These are phyloP conservation scores for Parascedosporium putredinis DNA, from an alignment of 2,329 filamentous ascomycete genomes.

Conservation along the genomic window DNA sequence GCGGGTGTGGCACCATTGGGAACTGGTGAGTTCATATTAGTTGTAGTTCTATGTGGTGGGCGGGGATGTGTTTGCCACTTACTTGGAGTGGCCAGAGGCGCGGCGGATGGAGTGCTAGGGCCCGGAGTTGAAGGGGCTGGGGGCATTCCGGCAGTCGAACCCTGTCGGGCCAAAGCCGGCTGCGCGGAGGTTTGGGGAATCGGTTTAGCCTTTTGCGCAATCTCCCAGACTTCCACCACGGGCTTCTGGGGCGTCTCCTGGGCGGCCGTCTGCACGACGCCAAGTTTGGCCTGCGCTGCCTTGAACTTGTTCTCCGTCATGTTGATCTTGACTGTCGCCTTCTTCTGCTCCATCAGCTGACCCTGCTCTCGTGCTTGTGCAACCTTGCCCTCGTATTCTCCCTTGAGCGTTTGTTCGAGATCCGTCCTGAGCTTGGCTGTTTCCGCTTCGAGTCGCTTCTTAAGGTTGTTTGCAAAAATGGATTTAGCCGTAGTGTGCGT, in stretches of 20 bases:
- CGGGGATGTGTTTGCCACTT: not conserved
- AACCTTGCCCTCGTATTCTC: slow-evolving; percentile 43
- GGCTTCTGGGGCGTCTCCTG: slow-evolving; percentile 76
- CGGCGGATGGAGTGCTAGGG: not conserved
- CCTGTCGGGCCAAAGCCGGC: slow-evolving; percentile 6
- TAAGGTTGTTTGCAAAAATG: slow-evolving; percentile 53
- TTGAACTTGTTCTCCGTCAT: slow-evolving; percentile 64
- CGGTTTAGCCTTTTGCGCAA: slow-evolving; percentile 48
- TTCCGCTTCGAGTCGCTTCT: slow-evolving; percentile 58
- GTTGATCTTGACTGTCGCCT: slow-evolving; percentile 63
- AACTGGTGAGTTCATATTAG: slow-evolving; percentile 4
- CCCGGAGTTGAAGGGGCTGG: not conserved
- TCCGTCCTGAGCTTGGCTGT: slow-evolving; percentile 50
- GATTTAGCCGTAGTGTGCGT: slow-evolving; percentile 47
- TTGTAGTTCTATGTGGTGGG: not conserved
- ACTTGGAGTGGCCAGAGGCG: not conserved
- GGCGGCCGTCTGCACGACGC: slow-evolving; percentile 70
- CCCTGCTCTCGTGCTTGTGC: slow-evolving; percentile 49
- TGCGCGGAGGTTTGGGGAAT: slow-evolving; percentile 1
- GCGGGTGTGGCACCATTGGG: not conserved
- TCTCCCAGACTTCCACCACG: slow-evolving; percentile 77
- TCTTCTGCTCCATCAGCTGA: slow-evolving; percentile 64
- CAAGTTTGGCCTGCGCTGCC: slow-evolving; percentile 58
- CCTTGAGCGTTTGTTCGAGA: slow-evolving; percentile 33
- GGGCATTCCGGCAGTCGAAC: not conserved